Evolutionary conservation across 1,284 basidiomycete species (phyloP), one percentile per base, ranked within the genome.

Genomic region (Cerioporus squamosus): DNA sequence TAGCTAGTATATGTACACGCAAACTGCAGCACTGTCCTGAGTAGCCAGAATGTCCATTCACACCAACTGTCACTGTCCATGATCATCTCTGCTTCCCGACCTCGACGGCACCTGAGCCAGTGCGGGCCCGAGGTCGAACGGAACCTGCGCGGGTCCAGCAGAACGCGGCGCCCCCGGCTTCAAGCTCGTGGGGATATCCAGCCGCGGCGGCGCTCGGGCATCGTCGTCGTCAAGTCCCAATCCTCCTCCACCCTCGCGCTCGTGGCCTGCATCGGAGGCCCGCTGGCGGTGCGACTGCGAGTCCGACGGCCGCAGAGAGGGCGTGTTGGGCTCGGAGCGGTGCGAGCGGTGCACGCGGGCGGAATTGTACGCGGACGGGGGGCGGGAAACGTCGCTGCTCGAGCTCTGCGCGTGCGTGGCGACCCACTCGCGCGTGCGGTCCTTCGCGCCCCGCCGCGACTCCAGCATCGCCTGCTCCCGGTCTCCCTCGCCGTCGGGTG

Each of bases 401-500:
- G 38, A 15, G 46, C 47, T 40, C 29, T 47, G 59, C 45, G 43
- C 44, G 20, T 51, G 62, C 48, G 53, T 14, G 50, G 56, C 57
- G 59, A 64, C 48, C 62, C 62, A 64, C 49, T 64, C 62, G 52
- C 53, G 59, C 54, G 59, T 61, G 48, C 62, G 62, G 23, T 49
- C 51, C 43, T 59, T 59, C 8, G 52, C 57, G 49, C 38, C 62
- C 54, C 26, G 55, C 51, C 43, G 54, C 26, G 55, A 31, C 22
- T 49, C 62, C 49, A 33, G 62, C 29, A 59, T 61, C 55, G 22
- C 53, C 39, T 45, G 53, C 51, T 53, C 51, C 9, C 59, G 24
- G 10, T 53, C 55, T 17, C 20, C 51, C 18, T 31, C 46, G 12
- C 40, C 42, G 24, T 38, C 39, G 39, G 45, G 18, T 7, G 18